A percentile compares a stretch with the other conserved stretches of the same genome.
These are phyloP conservation scores for Coelastrella sp. DNA, from an alignment of 139 green algal species.

Conservation along the genomic window DNA sequence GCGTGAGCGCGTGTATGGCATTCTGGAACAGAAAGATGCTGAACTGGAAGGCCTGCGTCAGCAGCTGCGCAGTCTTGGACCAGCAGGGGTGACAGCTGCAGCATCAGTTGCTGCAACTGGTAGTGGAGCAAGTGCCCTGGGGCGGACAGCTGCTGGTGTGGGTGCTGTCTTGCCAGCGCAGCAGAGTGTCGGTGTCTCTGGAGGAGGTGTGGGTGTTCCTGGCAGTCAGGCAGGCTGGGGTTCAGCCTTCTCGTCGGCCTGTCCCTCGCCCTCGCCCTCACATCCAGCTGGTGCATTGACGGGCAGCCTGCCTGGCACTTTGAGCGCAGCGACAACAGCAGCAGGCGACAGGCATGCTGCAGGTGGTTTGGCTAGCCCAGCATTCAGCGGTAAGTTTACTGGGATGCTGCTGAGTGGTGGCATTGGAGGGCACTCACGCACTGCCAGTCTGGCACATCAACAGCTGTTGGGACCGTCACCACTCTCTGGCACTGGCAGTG, in stretches of 20 bases:
- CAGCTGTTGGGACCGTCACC: not conserved
- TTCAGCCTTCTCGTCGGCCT: slow-evolving; percentile 3
- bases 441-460: not conserved
- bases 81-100: not conserved
- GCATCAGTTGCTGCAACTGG: not conserved
- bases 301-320: not conserved
- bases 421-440: slow-evolving; percentile 17
- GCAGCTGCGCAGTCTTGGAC: slow-evolving; percentile 44
- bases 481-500: not conserved
- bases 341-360: not conserved
- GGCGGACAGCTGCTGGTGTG: not conserved
- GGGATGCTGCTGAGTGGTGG: not conserved
- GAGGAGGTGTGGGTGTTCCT: slow-evolving; percentile 1
- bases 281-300: not conserved
- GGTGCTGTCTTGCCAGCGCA: slow-evolving; percentile 20
- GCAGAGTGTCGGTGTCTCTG: slow-evolving; percentile 4
- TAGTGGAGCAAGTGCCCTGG: not conserved
- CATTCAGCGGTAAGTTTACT: slow-evolving; percentile 30
- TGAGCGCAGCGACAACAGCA: slow-evolving; percentile 7
- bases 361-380: slow-evolving; percentile 26
- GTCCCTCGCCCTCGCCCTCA: not conserved
- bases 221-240: not conserved
- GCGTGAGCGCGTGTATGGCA: slow-evolving; percentile 44
- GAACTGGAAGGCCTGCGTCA: slow-evolving; percentile 50
- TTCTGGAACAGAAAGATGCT: slow-evolving; percentile 61